These are phyloP conservation scores for Posidonia australis DNA, from an alignment of 106 monocot species.

Conservation along the genomic window DNA sequence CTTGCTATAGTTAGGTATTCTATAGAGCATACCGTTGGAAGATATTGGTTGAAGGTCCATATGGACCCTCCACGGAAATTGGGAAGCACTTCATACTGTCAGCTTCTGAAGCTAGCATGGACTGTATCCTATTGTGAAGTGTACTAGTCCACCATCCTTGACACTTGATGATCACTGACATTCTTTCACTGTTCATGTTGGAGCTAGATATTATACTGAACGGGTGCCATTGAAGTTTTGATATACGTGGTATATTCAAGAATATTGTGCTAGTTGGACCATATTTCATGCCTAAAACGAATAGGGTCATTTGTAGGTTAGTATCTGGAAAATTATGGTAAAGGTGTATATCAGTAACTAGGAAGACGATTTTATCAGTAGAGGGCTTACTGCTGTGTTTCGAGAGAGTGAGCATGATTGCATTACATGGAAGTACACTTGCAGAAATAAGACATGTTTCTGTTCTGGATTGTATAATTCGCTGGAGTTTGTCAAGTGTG, in stretches of 20 bases:
- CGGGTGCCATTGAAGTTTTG: conserved; percentile 79
- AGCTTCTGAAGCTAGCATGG: conserved; percentile 11
- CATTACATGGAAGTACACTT: conserved; percentile 51
- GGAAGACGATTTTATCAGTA: not conserved
- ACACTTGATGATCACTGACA: conserved; percentile 58
- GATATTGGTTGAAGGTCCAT: conserved; percentile 40
- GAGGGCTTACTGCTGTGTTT: conserved; percentile 39
- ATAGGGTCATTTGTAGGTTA: not conserved
- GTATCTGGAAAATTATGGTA: not conserved
- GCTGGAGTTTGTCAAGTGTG: conserved; percentile 50
- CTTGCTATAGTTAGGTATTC: not conserved
- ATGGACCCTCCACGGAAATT: conserved; percentile 65
- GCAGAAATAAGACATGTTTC: conserved; percentile 33
- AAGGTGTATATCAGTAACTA: not conserved
- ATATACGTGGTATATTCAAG: conserved; percentile 65
- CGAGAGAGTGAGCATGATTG: conserved; percentile 60
- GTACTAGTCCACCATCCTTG: conserved; percentile 64
- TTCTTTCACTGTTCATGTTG: conserved; percentile 18
- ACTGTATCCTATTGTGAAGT: conserved; percentile 32
- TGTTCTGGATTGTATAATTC: conserved; percentile 45
- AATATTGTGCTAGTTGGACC: conserved; percentile 58
- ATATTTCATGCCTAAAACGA: conserved; percentile 46
- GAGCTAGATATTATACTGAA: conserved; percentile 70
- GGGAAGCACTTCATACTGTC: conserved; percentile 12
- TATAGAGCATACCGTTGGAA: conserved; percentile 28